Percentiles rank a stretch among this genome's conserved stretches.
Evolutionary conservation across 352 stramenopile species (phyloP).

Genomic region (Blastocystis sp.): DNA sequence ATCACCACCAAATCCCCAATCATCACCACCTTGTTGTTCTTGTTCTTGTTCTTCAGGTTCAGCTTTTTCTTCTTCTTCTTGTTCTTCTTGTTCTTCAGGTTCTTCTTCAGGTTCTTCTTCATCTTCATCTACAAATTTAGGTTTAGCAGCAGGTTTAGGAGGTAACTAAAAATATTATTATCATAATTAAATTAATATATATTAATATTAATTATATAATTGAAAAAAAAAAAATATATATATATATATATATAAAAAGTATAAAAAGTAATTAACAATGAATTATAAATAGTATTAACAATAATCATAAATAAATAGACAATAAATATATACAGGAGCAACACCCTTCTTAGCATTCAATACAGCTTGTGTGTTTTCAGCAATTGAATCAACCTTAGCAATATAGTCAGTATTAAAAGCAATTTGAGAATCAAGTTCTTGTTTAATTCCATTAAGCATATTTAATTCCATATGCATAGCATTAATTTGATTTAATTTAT

Average conservation of each 20-base stretch:
- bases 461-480: conserved; percentile 15
- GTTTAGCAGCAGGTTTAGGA: not conserved
- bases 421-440: no score
- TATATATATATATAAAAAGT: not conserved
- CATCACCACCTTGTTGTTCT: not conserved
- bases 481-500: conserved; percentile 30
- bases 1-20: no score
- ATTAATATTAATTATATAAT: no score
- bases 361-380: no score
- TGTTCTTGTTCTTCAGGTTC: conserved; percentile 2
- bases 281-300: not conserved
- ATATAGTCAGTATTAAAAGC: no score
- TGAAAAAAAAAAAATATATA: not conserved
- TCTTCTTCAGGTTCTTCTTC: not conserved
- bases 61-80: not conserved
- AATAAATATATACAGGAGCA: no score
- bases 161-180: not conserved
- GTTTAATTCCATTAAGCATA: no score
- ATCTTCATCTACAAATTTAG: not conserved
- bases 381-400: no score
- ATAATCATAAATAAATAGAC: no score
- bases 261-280: not conserved
- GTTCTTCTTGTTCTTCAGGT: not conserved
- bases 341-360: no score
- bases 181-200: not conserved